phyloP scores from a whole-genome alignment of 129 eudicot species.

The Chrysanthemum lavandulifolium region DNA sequence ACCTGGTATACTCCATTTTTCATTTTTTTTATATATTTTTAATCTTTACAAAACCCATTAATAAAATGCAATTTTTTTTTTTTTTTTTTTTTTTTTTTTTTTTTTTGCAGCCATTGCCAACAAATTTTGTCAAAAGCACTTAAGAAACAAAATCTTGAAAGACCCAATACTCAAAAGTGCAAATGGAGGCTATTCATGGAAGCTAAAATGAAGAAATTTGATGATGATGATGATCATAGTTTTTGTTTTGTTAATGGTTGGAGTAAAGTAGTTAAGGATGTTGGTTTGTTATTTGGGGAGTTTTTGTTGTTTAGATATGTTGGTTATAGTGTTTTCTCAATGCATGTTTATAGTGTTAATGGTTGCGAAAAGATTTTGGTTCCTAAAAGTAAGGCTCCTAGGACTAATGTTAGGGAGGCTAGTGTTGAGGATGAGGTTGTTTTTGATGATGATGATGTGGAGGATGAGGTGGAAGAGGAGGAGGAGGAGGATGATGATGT shows the following conservation, averaged over 20 bases:
- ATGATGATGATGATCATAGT: neutral
- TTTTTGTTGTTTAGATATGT: conserved; percentile 17
- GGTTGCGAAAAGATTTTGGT: conserved; percentile 20
- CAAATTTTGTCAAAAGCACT: neutral
- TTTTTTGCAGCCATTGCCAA: conserved; percentile 23
- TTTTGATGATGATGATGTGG: neutral
- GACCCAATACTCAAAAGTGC: neutral
- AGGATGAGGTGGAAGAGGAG: neutral
- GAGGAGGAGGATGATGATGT: neutral
- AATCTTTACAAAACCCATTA: too few relatives aligned
- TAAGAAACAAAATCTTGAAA: conserved; percentile 17
- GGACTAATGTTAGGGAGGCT: neutral
- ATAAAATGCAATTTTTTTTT: too few relatives aligned
- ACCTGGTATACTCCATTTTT: too few relatives aligned
- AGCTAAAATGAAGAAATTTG: neutral
- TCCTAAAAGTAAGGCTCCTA: neutral
- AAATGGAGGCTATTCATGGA: conserved; percentile 22
- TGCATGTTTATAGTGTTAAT: conserved; percentile 14
- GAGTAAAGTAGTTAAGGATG: conserved; percentile 22
- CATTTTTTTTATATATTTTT: too few relatives aligned
- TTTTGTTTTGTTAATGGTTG: conserved; percentile 20
- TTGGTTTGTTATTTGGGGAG: conserved; percentile 22
- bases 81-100: too few relatives aligned
- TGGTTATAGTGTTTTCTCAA: conserved; percentile 10
- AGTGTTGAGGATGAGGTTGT: neutral